Base-by-base conservation (phyloP, 805 yeast species). In the Wickerhamiella australiensis region DNA sequence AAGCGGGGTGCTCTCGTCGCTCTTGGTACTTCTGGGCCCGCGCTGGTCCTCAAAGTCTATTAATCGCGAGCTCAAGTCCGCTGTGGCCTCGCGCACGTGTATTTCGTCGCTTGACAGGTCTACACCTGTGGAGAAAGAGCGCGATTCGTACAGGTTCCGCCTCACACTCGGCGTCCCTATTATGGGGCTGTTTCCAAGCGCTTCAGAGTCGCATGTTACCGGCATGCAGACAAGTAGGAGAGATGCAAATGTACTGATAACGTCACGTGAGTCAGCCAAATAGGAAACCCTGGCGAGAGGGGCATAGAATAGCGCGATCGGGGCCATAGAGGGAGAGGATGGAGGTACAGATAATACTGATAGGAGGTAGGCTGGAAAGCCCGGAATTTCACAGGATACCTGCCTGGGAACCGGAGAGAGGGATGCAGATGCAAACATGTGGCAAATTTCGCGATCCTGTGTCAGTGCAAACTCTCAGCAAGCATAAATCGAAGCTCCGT, bases 31-130 rank as follows among this genome's bases (percentile, higher is more conserved):
- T 44, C 20, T 20, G 13, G 25, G 42, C 31, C 29, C 22, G 25
- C 22, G 13, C 13, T 12, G 33, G n/a, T 29, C 33, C 33, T 29
- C n/a, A 11, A 29, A 29, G 20, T 17, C 38, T 17, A 17, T 17
- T n/a, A 33, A 33, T 2, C 58, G 27, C n/a, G 54, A 44, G 22
- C 57, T 51, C 18, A 57, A 50, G 7, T 40, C 42, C 6, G 56
- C 58, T 1, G 57, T 56, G 27, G 56, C 59, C 31, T 55, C 59
- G 3, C 57, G 40, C 21, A 37, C 42, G 12, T 55, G 44, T 3
- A 51, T 51, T 3, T 54, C 38, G 31, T 56, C 59, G 15, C 49
- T 15, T 8, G 35, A 17, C 13, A 57, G 41, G 21, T 55, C 53
- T 11, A 47, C 29, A 3, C 25, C 44, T 3, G 18, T 21, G 13